These are phyloP conservation scores for Rhizopus delemar DNA, from an alignment of 371 early-diverging fungal species.

Conservation along the genomic window DNA sequence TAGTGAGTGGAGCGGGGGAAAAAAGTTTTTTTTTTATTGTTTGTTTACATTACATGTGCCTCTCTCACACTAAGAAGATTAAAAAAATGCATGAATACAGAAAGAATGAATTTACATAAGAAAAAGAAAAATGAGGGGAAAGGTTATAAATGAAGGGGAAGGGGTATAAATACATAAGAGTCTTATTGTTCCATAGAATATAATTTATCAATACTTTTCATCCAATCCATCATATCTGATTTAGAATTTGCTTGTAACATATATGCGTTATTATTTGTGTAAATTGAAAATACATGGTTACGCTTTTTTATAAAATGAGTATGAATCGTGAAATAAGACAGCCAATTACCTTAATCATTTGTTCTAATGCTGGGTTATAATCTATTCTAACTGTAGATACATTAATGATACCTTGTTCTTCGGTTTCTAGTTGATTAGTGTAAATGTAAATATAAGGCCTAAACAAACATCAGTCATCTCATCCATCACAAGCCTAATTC, in stretches of 20 bases:
- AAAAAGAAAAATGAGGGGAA: too few species aligned
- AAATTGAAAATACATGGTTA: constrained; percentile 69
- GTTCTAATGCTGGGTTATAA: constrained; percentile 57
- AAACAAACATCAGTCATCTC: neutral
- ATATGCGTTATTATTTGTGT: constrained; percentile 70
- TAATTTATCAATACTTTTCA: constrained; percentile 61
- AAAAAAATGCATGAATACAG: too few species aligned
- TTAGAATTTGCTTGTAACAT: constrained; percentile 65
- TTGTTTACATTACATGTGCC: constrained; percentile 25
- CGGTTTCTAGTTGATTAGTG: constrained; percentile 55
- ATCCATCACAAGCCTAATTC: neutral
- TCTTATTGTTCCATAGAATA: constrained; percentile 26
- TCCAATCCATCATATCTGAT: constrained; percentile 75
- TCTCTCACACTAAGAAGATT: constrained; percentile 25
- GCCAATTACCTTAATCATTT: constrained; percentile 22
- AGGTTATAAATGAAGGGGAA: constrained; percentile 1
- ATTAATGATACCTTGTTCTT: constrained; percentile 70
- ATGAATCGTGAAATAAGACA: too few species aligned
- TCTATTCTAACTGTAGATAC: constrained; percentile 65
- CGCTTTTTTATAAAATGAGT: constrained; percentile 21
- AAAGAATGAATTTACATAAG: too few species aligned
- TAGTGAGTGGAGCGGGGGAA: neutral
- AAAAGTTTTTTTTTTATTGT: constrained; percentile 4
- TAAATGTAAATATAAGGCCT: constrained; percentile 79
- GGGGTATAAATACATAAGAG: constrained; percentile 2